These are phyloP conservation scores for Hemisphaericaspora xylanilytica DNA, from an alignment of 1,139 yeast genomes.

Conservation along the genomic window DNA sequence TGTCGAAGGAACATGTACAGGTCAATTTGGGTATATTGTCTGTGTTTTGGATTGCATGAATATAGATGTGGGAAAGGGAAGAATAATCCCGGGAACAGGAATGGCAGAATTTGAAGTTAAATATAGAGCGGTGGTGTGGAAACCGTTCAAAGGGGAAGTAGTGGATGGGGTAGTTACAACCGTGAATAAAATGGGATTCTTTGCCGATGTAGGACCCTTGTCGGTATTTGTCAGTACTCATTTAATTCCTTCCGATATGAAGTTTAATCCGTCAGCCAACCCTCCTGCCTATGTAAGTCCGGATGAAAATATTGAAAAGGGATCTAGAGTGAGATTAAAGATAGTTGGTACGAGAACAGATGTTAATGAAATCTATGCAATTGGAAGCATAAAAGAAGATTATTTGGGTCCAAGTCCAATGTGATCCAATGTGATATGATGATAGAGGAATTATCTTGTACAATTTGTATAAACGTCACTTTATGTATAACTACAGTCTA, in stretches of 20 bases:
- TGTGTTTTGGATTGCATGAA: conserved; percentile 94
- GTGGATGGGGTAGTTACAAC: conserved; percentile 95
- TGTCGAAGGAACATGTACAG: conserved; percentile 98
- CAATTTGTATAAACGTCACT: neutral
- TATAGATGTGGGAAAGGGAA: conserved; percentile 93
- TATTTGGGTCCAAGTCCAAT: conserved; percentile 78
- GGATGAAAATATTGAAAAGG: conserved; percentile 92
- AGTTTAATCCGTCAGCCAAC: conserved; percentile 90
- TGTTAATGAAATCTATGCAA: conserved; percentile 95
- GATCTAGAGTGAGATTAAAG: conserved; percentile 88
- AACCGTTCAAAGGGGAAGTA: conserved; percentile 97
- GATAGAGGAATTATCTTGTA: neutral
- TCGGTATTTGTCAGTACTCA: conserved; percentile 94
- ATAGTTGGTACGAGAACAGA: conserved; percentile 97
- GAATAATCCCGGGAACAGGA: conserved; percentile 85
- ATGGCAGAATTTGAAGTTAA: conserved; percentile 96
- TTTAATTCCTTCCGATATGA: conserved; percentile 91
- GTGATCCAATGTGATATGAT: conserved; percentile 28
- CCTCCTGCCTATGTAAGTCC: conserved; percentile 98
- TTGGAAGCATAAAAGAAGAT: conserved; percentile 97
- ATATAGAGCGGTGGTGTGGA: conserved; percentile 96
- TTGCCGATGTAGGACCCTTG: conserved; percentile 97
- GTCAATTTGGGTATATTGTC: conserved; percentile 95
- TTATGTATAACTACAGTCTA: neutral
- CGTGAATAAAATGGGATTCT: conserved; percentile 94